A percentile compares a stretch with the other conserved stretches of the same genome.
phyloP scores from a whole-genome alignment of 1,139 yeast species.

The Suhomyces bolitotheri region DNA sequence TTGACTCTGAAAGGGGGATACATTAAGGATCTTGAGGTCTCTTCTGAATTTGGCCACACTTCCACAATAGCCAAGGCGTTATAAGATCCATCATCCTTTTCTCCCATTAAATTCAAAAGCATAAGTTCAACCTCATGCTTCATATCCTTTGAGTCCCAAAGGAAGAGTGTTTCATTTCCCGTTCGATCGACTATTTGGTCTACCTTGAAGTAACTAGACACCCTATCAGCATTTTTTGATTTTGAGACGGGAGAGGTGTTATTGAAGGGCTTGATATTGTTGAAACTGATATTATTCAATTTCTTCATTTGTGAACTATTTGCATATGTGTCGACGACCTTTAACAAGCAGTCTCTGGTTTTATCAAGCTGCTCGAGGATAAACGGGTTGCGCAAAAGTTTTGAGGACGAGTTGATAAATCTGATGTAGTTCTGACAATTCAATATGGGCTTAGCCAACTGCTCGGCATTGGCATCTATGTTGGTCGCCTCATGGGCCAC shows the following conservation, averaged over 20 bases:
- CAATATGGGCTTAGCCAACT: constrained; percentile 33
- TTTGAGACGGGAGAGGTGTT: constrained; percentile 8
- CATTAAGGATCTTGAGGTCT: constrained; percentile 30
- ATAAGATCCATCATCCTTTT: constrained; percentile 15
- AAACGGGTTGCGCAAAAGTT: constrained; percentile 40
- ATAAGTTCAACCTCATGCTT: constrained; percentile 29
- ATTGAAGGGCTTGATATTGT: constrained; percentile 32
- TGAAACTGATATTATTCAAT: constrained; percentile 38
- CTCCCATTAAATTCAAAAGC: constrained; percentile 29
- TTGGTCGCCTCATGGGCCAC: constrained; percentile 18
- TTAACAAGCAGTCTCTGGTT: constrained; percentile 20
- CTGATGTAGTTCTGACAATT: constrained; percentile 34
- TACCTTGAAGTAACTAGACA: constrained; percentile 42
- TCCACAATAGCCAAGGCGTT: constrained; percentile 44
- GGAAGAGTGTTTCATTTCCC: constrained; percentile 22
- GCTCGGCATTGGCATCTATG: constrained; percentile 19
- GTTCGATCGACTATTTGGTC: constrained; percentile 41
- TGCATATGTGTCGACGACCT: constrained; percentile 23
- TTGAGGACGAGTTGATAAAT: constrained; percentile 28
- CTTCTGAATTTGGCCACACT: constrained; percentile 10
- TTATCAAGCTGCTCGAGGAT: constrained; percentile 34
- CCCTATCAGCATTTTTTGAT: constrained; percentile 21
- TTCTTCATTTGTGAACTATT: constrained; percentile 20
- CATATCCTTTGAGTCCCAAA: constrained; percentile 16
- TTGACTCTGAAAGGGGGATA: constrained; percentile 42